These are phyloP conservation scores for Neurospora cerealis DNA, from an alignment of 495 filamentous ascomycete genomes.

Conservation along the genomic window DNA sequence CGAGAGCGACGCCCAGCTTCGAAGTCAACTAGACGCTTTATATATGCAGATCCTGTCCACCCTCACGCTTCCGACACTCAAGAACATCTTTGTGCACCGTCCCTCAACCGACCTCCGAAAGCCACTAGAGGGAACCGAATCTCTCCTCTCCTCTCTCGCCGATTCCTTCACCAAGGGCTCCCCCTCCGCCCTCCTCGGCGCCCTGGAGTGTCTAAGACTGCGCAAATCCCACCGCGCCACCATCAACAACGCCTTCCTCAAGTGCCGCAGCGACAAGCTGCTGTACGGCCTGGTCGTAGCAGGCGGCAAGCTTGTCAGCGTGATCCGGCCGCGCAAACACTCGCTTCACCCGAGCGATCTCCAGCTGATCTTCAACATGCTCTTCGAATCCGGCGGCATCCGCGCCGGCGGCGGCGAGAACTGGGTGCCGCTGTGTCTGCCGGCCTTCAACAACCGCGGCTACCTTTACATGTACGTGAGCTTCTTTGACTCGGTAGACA, in stretches of 20 bases:
- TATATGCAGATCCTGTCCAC: constrained; percentile 98
- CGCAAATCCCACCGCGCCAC: constrained; percentile 75
- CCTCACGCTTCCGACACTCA: constrained; percentile 80
- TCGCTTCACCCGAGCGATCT: constrained; percentile 92
- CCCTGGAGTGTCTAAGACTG: constrained; percentile 81
- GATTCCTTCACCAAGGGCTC: constrained; percentile 93
- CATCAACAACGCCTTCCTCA: constrained; percentile 82
- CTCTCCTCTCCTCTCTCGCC: constrained; percentile 79
- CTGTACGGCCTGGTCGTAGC: constrained; percentile 93
- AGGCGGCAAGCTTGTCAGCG: constrained; percentile 86
- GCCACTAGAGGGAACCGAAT: constrained; percentile 89
- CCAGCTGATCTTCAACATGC: constrained; percentile 97
- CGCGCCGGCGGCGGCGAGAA: constrained; percentile 84
- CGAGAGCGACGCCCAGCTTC: constrained; percentile 83
- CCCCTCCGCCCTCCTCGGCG: constrained; percentile 76
- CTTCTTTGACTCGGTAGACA: constrained; percentile 50
- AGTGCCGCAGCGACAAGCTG: constrained; percentile 58
- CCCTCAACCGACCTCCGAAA: constrained; percentile 85
- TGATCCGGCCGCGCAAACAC: constrained; percentile 88
- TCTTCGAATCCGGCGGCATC: constrained; percentile 89
- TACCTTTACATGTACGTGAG: constrained; percentile 99
- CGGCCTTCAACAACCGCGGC: constrained; percentile 95
- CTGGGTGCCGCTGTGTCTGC: constrained; percentile 94
- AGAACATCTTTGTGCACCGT: constrained; percentile 77
- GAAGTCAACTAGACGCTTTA: constrained; percentile 80